phyloP scores from a whole-genome alignment of 352 stramenopile genomes.

The Phytophthora idaei region DNA sequence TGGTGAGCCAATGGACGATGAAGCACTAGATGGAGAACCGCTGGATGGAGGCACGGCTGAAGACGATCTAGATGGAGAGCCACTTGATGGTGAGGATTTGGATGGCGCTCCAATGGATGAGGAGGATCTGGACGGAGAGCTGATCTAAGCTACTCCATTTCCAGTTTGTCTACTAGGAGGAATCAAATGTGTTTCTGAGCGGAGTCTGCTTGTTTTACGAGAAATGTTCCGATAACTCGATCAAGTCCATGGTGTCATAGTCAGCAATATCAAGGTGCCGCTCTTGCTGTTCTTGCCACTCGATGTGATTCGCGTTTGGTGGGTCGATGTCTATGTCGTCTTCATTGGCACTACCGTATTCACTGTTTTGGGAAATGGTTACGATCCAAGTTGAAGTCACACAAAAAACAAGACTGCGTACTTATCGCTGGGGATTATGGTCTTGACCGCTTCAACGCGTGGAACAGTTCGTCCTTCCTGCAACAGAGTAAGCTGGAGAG shows the following conservation, averaged over 20 bases:
- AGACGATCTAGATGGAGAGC: conserved; percentile 45
- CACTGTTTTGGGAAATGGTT: conserved; percentile 2
- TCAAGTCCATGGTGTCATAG: conserved; percentile 36
- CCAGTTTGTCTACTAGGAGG: background rate
- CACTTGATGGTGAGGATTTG: conserved; percentile 44
- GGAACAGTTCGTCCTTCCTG: conserved; percentile 33
- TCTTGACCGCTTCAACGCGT: background rate
- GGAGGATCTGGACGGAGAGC: conserved; percentile 51
- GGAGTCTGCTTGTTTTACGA: background rate
- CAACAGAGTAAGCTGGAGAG: conserved; percentile 59
- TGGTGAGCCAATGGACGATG: conserved; percentile 47
- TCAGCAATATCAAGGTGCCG: conserved; percentile 28
- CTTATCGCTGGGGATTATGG: conserved; percentile 3
- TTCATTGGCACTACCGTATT: conserved; percentile 11
- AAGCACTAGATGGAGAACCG: conserved; percentile 52
- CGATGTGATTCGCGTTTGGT: conserved; percentile 5
- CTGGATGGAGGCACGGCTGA: conserved; percentile 38
- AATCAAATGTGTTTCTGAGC: background rate
- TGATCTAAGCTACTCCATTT: conserved; percentile 18
- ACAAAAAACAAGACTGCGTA: conserved; percentile 5
- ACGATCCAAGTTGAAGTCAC: background rate
- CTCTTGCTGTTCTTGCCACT: conserved; percentile 28
- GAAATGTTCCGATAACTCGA: conserved; percentile 34
- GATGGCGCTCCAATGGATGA: conserved; percentile 53
- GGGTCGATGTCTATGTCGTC: conserved; percentile 18